Evolutionary conservation across 192 early-diverging fungal species (phyloP).

Genomic region (Anaeromyces robustus): DNA sequence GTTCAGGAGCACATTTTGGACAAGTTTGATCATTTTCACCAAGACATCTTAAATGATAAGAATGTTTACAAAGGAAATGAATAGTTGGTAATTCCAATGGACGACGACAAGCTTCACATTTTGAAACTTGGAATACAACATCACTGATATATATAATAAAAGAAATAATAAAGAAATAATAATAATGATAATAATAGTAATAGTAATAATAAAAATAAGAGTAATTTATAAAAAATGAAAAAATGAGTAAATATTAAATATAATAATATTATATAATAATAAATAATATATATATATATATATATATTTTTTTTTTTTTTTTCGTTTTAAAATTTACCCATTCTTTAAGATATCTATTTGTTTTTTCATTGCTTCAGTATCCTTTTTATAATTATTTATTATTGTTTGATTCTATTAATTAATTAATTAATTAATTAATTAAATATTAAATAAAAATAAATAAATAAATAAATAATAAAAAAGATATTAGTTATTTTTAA

Average conservation of each 20-base stretch:
- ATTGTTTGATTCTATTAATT: conserved; percentile 28
- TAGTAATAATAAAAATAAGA: too few species aligned
- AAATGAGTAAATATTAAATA: too few species aligned
- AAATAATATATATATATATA: not conserved
- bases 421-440: not conserved
- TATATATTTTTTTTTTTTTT: too few species aligned
- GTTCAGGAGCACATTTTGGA: conserved; percentile 70
- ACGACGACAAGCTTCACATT: conserved; percentile 38
- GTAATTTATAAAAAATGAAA: too few species aligned
- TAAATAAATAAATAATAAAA: too few species aligned
- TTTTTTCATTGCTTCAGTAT: conserved; percentile 54
- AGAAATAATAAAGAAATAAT: conserved; percentile 13
- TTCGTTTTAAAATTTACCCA: conserved; percentile 13
- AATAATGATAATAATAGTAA: too few species aligned
- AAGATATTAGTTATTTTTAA: too few species aligned
- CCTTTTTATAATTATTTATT: conserved; percentile 61
- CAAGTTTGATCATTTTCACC: conserved; percentile 43
- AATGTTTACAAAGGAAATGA: conserved; percentile 89
- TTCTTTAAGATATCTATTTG: conserved; percentile 73
- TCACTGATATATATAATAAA: conserved; percentile 2
- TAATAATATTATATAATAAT: conserved; percentile 13
- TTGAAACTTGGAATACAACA: conserved; percentile 7
- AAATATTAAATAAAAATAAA: too few species aligned
- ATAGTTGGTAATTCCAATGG: conserved; percentile 78
- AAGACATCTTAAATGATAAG: conserved; percentile 78